Evolutionary conservation across 2,329 filamentous ascomycete genomes (phyloP), one percentile per base, ranked within the genome.

Genomic region (Colletotrichum gigasporum): DNA sequence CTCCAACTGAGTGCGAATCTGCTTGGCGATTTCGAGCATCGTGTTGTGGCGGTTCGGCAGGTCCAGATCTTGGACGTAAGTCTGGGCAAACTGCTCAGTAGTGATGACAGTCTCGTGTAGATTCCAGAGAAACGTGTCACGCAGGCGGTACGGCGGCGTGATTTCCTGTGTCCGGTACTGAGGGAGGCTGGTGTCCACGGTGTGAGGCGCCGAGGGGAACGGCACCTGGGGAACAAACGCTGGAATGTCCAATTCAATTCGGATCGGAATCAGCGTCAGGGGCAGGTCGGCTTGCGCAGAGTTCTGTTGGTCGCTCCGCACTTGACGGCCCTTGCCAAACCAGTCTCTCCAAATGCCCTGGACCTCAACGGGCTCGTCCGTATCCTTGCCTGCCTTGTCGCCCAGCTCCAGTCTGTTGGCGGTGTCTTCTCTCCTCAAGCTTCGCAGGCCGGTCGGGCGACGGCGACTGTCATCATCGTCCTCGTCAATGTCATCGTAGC

Each of bases 61-160:
- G 75, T 99, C 96, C 41, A 99, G 85, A 74, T 99, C 96, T 68
- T 97, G 93, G 1, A 97, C 94, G 69, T 98, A 88, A 2, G 87
- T 89, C 70, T 91, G 87, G n/a, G 96, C 96, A 75, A 98, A 99
- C 73, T 97, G 92, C 73, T 99, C 96, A 1, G 96, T 97, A 0
- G 96, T 99, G 53, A 94, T 92, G 63, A 97, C 83, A 0, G 93
- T 92, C 80, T 99, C 96, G 78, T 98, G 95, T 12, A 99, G 84
- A 72, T 99, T 99, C 96, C 96, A 99, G 54, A 97, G 80, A 72
- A 99, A 98, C n/a, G 92, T 91, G 71, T 99, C 96, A 72, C 96
- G 94, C 61, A 99, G 83, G 67, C 96, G 89, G 78, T 94, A 97
- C 3, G 93, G 91, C 1, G 94, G 89, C 12, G 94, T 94, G 66